A percentile compares a stretch with the other conserved stretches of the same genome.
Evolutionary conservation across 495 filamentous ascomycete species (phyloP).

Genomic region (Sabuloglossum arenarium): DNA sequence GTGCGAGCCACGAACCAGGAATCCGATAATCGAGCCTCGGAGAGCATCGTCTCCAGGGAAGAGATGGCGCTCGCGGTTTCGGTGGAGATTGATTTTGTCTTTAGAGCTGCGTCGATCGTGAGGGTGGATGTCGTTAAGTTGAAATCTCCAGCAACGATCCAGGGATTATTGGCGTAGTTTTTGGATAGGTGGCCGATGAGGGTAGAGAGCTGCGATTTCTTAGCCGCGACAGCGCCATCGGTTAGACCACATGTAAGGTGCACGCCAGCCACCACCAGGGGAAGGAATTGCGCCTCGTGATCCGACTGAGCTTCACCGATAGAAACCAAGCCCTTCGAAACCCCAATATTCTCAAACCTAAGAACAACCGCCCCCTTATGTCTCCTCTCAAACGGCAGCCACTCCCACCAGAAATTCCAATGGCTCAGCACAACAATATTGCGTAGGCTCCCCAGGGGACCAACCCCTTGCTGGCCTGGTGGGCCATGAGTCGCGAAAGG

Average conservation of each 20-base stretch:
- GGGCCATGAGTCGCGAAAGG: constrained; percentile 30
- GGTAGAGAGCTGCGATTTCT: constrained; percentile 25
- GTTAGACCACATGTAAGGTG: constrained; percentile 33
- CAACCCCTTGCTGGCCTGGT: constrained; percentile 22
- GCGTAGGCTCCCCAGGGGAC: constrained; percentile 28
- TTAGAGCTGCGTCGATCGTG: constrained; percentile 26
- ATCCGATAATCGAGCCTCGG: constrained; percentile 19
- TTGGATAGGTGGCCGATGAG: constrained; percentile 21
- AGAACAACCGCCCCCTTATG: constrained; percentile 31
- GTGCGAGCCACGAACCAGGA: constrained; percentile 21
- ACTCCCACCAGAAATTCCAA: constrained; percentile 26
- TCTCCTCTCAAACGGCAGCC: constrained; percentile 21
- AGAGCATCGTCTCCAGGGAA: constrained; percentile 17
- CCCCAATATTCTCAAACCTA: constrained; percentile 18
- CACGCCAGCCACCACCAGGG: constrained; percentile 25
- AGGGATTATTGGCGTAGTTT: constrained; percentile 18
- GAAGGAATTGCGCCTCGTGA: constrained; percentile 7
- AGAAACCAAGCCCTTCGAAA: neutral
- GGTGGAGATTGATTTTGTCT: constrained; percentile 21
- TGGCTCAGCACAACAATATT: constrained; percentile 33
- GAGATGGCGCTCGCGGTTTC: constrained; percentile 15
- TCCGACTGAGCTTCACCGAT: neutral
- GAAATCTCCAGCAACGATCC: constrained; percentile 36
- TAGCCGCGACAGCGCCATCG: constrained; percentile 27
- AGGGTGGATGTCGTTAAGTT: constrained; percentile 30